Evolutionary conservation across 2,329 filamentous ascomycete species (phyloP).

Genomic region (Bertia moriformis): DNA sequence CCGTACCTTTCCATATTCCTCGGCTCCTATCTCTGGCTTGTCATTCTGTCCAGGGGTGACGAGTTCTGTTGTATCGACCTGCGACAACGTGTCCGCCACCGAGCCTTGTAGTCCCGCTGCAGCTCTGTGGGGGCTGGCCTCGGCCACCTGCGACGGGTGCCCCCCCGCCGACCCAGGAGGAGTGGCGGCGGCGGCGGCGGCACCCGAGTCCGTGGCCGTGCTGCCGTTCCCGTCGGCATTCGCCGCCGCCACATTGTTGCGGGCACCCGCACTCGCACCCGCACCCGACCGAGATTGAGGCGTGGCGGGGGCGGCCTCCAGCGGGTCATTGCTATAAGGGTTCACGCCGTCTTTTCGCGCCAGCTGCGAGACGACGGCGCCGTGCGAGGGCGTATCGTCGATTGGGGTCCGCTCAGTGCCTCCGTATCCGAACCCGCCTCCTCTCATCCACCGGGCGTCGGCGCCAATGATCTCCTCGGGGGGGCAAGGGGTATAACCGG

Average conservation of each 20-base stretch:
- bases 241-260: constrained; percentile 3
- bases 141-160: no score
- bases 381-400: constrained; percentile 32
- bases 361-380: constrained; percentile 31
- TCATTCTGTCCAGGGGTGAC: neutral
- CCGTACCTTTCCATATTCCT: no score
- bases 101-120: neutral
- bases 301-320: no score
- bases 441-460: constrained; percentile 2
- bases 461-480: constrained; percentile 12
- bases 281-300: constrained; percentile 7
- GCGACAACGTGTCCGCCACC: neutral
- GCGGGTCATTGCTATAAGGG: constrained; percentile 33
- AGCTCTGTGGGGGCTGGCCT: neutral
- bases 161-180: no score
- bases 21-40: no score
- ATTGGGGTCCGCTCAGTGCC: constrained; percentile 27
- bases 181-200: no score
- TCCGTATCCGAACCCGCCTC: constrained; percentile 23
- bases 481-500: constrained; percentile 8
- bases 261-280: constrained; percentile 15
- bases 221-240: no score
- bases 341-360: constrained; percentile 40
- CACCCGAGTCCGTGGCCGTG: no score
- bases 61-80: neutral